Percentiles rank a stretch among this genome's conserved stretches.
Evolutionary conservation across 805 yeast genomes (phyloP).

Genomic region (Monosporozyma siamensis): DNA sequence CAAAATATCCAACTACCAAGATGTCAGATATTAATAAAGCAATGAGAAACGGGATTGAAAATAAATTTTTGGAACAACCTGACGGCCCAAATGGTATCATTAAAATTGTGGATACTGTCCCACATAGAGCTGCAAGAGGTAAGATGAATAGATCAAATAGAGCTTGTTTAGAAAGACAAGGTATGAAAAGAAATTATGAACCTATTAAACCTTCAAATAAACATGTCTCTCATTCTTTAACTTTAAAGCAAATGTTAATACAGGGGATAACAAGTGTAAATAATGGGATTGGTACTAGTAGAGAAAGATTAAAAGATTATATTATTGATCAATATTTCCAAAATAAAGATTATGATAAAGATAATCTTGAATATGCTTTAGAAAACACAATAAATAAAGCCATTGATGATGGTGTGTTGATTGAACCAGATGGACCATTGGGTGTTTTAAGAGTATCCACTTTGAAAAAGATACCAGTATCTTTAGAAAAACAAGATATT

Average conservation of each 20-base stretch:
- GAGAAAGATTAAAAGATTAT: slow-evolving; percentile 80
- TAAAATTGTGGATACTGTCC: slow-evolving; percentile 37
- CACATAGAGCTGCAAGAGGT: slow-evolving; percentile 1
- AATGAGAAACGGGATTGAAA: slow-evolving; percentile 67
- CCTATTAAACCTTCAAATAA: slow-evolving; percentile 1
- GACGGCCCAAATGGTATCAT: slow-evolving; percentile 89
- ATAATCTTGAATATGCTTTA: slow-evolving; percentile 60
- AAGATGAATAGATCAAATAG: slow-evolving; percentile 1
- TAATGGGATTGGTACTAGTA: slow-evolving; percentile 74
- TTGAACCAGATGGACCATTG: slow-evolving; percentile 77
- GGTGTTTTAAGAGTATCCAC: slow-evolving; percentile 21
- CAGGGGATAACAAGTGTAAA: slow-evolving; percentile 44
- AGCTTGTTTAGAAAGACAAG: slow-evolving; percentile 3
- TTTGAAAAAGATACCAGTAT: slow-evolving; percentile 10
- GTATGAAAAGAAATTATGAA: slow-evolving; percentile 1
- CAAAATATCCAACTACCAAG: not conserved
- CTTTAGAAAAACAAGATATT: not conserved
- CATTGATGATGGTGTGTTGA: slow-evolving; percentile 63
- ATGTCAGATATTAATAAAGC: slow-evolving; percentile 39
- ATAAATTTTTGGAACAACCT: slow-evolving; percentile 74
- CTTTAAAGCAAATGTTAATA: slow-evolving; percentile 10
- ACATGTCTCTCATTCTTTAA: slow-evolving; percentile 3
- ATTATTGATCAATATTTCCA: slow-evolving; percentile 38
- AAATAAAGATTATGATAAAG: slow-evolving; percentile 39
- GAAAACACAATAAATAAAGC: slow-evolving; percentile 65